Conservation (phyloP, 148 eudicot species). For the Euryodendron excelsum region DNA sequence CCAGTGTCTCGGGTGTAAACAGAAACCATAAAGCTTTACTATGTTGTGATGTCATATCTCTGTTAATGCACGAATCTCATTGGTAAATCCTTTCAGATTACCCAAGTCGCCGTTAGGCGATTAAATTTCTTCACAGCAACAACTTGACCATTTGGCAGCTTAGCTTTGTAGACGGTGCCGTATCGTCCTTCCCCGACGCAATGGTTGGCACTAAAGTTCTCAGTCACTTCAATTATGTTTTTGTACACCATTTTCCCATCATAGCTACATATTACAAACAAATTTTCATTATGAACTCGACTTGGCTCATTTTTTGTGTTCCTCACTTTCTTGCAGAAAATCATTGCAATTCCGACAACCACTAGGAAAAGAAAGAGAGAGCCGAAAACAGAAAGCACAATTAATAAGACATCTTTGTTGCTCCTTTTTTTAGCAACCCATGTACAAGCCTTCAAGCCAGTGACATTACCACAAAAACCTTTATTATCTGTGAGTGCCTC, state of each 20-base stretch:
- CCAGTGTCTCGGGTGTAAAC: slow-evolving; percentile 19
- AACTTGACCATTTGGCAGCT: slow-evolving; percentile 5
- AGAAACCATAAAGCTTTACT: slow-evolving; percentile 23
- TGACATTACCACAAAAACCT: slow-evolving; percentile 25
- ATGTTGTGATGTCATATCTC: slow-evolving; percentile 17
- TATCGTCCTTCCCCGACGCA: slow-evolving; percentile 24
- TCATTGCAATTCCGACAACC: not conserved
- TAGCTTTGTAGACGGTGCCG: slow-evolving; percentile 16
- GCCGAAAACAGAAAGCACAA: not conserved
- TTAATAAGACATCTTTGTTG: not conserved
- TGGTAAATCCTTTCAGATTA: not conserved
- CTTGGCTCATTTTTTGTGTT: too few relatives aligned
- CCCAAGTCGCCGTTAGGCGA: not conserved
- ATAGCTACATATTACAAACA: slow-evolving; percentile 23
- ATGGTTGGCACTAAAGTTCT: slow-evolving; percentile 11
- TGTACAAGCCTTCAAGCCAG: slow-evolving; percentile 8
- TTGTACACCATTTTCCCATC: slow-evolving; percentile 31
- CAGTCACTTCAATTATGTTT: slow-evolving; percentile 27
- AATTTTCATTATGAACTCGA: not conserved
- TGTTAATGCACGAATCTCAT: slow-evolving; percentile 20
- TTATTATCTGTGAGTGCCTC: slow-evolving; percentile 11
- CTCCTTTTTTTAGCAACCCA: not conserved
- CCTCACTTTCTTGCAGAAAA: not conserved
- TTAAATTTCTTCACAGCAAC: slow-evolving; percentile 28
- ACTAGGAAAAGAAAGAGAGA: not conserved